A percentile compares a stretch with the other conserved stretches of the same genome.
Evolutionary conservation across 2,329 filamentous ascomycete genomes (phyloP).

Genomic region (Clarireedia homoeocarpa): DNA sequence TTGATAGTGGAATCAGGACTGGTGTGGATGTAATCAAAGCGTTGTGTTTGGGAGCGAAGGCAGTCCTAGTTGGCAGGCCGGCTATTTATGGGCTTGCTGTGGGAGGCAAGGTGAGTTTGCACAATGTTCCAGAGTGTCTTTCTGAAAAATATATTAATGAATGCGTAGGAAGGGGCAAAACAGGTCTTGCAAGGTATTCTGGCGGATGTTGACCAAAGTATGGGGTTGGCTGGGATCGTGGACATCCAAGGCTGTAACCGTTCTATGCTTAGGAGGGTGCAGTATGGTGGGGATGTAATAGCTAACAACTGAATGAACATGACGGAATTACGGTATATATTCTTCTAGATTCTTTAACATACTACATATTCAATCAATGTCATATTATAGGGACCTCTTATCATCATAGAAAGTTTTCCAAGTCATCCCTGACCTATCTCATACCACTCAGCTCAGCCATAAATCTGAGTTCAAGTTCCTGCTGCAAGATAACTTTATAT

Average conservation of each 20-base stretch:
- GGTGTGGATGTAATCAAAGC: constrained; percentile 53
- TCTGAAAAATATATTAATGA: neutral
- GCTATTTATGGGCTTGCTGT: constrained; percentile 51
- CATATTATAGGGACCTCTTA: neutral
- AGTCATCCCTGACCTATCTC: no score
- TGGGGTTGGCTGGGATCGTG: constrained; percentile 45
- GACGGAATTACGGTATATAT: no score
- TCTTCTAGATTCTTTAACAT: neutral
- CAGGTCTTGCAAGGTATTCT: constrained; percentile 42
- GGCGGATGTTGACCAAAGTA: constrained; percentile 46
- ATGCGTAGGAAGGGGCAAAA: constrained; percentile 38
- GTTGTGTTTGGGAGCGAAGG: constrained; percentile 46
- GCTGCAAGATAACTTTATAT: no score
- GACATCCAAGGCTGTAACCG: constrained; percentile 21
- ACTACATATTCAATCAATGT: neutral
- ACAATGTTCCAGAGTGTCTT: no score
- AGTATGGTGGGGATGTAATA: constrained; percentile 22
- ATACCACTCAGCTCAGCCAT: no score
- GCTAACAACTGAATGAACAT: constrained; percentile 17
- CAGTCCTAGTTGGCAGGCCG: constrained; percentile 48
- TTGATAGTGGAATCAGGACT: constrained; percentile 50
- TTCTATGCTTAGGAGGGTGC: constrained; percentile 19
- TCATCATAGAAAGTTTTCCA: no score
- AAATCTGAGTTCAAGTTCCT: no score
- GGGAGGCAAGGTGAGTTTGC: constrained; percentile 32